Percentiles rank a stretch among this genome's conserved stretches.
These are phyloP conservation scores for Discostella stelligeroides DNA, from an alignment of 108 stramenopile species.

Conservation along the genomic window DNA sequence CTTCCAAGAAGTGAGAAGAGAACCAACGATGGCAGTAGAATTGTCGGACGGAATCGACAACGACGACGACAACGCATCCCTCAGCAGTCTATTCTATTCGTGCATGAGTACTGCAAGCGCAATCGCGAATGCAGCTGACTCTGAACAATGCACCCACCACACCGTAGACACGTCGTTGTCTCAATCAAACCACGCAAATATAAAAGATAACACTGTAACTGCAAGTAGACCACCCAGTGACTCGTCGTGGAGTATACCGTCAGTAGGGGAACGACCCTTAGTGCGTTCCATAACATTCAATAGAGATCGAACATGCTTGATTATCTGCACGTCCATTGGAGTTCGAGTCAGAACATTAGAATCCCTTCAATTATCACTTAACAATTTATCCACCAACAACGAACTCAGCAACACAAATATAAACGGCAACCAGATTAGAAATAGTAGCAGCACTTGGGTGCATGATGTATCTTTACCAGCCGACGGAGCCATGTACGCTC, in stretches of 20 bases:
- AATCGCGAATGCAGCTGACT: slow-evolving; percentile 14
- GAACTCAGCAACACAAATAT: slow-evolving; percentile 3
- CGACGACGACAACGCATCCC: slow-evolving; percentile 13
- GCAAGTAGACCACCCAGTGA: slow-evolving; percentile 18
- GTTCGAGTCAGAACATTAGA: slow-evolving; percentile 43
- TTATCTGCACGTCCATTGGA: slow-evolving; percentile 43
- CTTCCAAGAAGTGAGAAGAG: too few species aligned
- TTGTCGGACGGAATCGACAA: slow-evolving; percentile 3
- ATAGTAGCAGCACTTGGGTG: slow-evolving; percentile 13
- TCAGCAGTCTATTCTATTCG: slow-evolving; percentile 33
- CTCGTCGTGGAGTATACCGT: slow-evolving; percentile 17
- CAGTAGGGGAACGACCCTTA: slow-evolving; percentile 25
- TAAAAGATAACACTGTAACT: background rate
- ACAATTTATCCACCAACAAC: background rate
- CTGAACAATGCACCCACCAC: too few species aligned
- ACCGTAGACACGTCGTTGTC: too few species aligned
- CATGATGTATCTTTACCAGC: slow-evolving; percentile 30
- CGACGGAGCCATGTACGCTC: slow-evolving; percentile 43
- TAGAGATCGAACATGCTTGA: slow-evolving; percentile 42
- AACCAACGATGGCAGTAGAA: background rate
- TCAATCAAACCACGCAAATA: background rate
- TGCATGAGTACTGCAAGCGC: slow-evolving; percentile 30
- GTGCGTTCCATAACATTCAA: slow-evolving; percentile 46
- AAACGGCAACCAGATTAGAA: slow-evolving; percentile 4
- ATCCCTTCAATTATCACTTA: slow-evolving; percentile 18